Evolutionary conservation across 2,329 filamentous ascomycete species (phyloP), one percentile per base, ranked within the genome.

Genomic region (Sclerotinia borealis): DNA sequence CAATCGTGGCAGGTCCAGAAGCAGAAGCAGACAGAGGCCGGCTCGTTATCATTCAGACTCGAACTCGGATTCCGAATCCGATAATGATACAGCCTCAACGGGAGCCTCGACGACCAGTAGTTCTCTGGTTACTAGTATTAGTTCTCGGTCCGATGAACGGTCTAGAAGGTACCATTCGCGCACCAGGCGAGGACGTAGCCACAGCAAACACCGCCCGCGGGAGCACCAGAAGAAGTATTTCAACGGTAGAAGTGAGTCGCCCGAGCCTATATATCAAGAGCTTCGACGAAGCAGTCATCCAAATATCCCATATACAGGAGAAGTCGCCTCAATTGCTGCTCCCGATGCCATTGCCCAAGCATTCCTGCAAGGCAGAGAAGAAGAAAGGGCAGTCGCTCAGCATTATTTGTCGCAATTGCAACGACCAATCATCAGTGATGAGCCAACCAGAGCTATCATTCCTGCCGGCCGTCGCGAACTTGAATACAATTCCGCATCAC

Each of bases 351-450:
- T 58, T 31, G 22, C 34, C 59, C 63, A 69, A 52, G 70, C 70
- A 37, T 68, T 71, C 5, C 69, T 64, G 50, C 56, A 66, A 2
- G 72, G 72, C 63, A 68, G 65, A 17, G 66, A 70, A 25, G 68
- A 66, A 10, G 71, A 73, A 58, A 67, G 65, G 50, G 65, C 66
- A 13, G 54, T 59, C 17, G 59, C 25, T 29, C 60, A 68, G 25
- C 68, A 63, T 2, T 47, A 65, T 54, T 19, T 63, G 34, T 59
- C 62, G 27, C 63, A 61, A 39, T 49, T 62, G 27, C 61, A 63
- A 59, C 55, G 63, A 60, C 55, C 64, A 22, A 27, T 56, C 19
- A 39, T 48, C 9, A 22, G 49, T 31, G 43, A 63, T 34, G 60
- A 63, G 19, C 51, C 60, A 34, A 13, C 54, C 58, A 48, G 58